Evolutionary conservation across 225 moss, liverwort and hornwort species (phyloP), one percentile per base, ranked within the genome.

Genomic region (Lunularia cruciata): DNA sequence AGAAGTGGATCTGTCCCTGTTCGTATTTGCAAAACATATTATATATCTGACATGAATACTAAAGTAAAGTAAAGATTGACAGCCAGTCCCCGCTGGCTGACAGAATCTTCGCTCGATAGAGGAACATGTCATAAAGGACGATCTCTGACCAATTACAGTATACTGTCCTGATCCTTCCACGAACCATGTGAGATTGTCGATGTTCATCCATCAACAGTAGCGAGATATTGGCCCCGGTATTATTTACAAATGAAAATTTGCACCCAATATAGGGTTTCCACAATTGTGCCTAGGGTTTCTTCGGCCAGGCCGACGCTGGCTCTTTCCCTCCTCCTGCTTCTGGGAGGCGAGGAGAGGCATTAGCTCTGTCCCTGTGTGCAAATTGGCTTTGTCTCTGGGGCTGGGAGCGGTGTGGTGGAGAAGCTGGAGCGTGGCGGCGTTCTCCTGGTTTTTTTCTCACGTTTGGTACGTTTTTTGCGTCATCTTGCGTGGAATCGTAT

Each of bases 271-370:
- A 60, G 60, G 37, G 60, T n/a, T 36, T 16, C 36, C 60, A 22
- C 60, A 60, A 60, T 60, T n/a, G n/a, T 5, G n/a, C 3, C 38
- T 60, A 60, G 60, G 60, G 60, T 60, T 60, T 60, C 37, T 36
- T 60, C 37, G 36, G 38, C 60, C 60, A 36, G 37, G 37, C 37
- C 60, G 38, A 38, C 1, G 60, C 31, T 38, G 38, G 60, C 33
- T 60, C 60, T 60, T 37, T 60, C 23, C 60, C n/a, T 23, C 3
- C 60, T 38, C 36, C 37, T 60, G 37, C 60, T 60, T 20, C 20
- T 2, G 20, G 60, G n/a, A 22, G 35, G 60, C 60, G 37, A 22
- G 60, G 37, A 22, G 60, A 1, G 60, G 36, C 31, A 28, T 28
- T 56, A 33, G 60, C 37, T 22, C 35, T 37, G 34, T 38, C 60